Evolutionary conservation across 495 filamentous ascomycete species (phyloP), one percentile per base, ranked within the genome.

Genomic region (Penicillium herquei): DNA sequence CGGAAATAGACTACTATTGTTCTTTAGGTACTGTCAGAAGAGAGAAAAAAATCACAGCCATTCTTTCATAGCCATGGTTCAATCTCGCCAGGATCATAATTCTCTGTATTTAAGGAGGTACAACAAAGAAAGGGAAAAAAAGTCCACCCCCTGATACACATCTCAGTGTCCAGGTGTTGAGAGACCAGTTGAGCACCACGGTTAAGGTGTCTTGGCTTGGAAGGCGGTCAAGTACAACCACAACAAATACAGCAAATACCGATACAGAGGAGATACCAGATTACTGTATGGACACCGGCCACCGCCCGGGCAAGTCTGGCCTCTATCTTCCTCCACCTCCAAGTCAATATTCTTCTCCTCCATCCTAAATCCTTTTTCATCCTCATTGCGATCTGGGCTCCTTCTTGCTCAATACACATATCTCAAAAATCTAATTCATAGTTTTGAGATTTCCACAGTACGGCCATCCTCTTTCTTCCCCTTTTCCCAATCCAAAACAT

Each of bases 291-390:
- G 21, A 26, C 21, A 26, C 21, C 61, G 51, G 61, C 63, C 63
- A 67, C 65, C 65, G 65, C 65, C 62, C 65, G 43, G 54, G 41
- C 56, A 52, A 58, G 64, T 65, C 65, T 65, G 62, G 65, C 65
- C 64, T 67, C 64, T 67, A 55, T 65, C 56, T 46, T 60, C 61
- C 58, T 56, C 61, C 61, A 56, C 57, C 63, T 66, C 63, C 59
- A 60, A 61, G 56, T 63, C 62, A 52, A 43, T 44, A 52, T 61
- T 67, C 61, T 59, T 55, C 46, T 56, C 51, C 59, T 57, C 55
- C 43, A 48, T 39, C 39, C 50, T 21, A 40, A 43, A 42, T 68
- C 62, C 48, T 51, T 52, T 53, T 55, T 58, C 63, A 62, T 65
- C 39, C 47, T 40, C 64, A 34, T 46, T 44, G 33, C 46, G 51